Percentiles rank a stretch among this genome's conserved stretches.
These are phyloP conservation scores for Polygonum aviculare DNA, from an alignment of 148 eudicot species.

Conservation along the genomic window DNA sequence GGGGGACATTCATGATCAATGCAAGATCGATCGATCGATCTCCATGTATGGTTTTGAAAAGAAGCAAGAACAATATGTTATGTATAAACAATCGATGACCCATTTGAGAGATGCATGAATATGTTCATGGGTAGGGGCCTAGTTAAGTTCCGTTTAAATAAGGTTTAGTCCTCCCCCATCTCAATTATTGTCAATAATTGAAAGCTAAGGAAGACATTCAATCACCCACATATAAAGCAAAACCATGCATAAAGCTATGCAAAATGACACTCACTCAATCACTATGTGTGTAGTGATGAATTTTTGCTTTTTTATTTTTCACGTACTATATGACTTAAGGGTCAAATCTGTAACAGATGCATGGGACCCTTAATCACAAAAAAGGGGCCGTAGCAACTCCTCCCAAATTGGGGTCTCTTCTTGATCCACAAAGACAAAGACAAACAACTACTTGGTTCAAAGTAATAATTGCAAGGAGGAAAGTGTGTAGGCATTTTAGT, in stretches of 20 bases:
- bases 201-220: background rate
- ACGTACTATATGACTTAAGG: background rate
- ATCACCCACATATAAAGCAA: background rate
- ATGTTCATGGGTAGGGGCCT: conserved; percentile 1
- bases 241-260: background rate
- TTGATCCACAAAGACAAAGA: background rate
- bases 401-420: background rate
- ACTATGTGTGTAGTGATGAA: too few relatives aligned
- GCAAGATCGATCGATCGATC: too few relatives aligned
- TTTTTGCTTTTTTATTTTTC: too few relatives aligned
- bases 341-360: background rate
- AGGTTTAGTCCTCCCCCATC: background rate
- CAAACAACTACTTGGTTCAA: background rate
- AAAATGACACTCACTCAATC: background rate
- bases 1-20: too few relatives aligned
- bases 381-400: background rate
- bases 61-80: background rate
- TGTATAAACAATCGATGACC: background rate
- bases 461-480: background rate
- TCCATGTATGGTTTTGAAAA: background rate
- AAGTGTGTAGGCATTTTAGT: background rate
- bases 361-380: background rate
- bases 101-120: background rate
- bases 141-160: background rate
- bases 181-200: background rate